Conservation (phyloP, 768 basidiomycete genomes). For the Amanita rimosa region DNA sequence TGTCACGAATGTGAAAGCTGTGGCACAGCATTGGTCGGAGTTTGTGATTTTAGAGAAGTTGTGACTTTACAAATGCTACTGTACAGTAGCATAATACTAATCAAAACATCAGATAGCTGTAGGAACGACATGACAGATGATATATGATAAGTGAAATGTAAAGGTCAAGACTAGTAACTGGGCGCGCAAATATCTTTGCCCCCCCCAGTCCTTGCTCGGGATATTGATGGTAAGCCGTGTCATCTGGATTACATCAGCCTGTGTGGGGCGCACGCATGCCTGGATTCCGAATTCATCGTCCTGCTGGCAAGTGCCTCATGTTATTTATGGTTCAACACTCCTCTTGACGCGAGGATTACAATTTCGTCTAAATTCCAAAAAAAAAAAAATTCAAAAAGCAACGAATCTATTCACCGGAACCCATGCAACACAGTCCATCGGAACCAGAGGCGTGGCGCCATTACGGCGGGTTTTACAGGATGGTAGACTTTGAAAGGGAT, state of each 20-base stretch:
- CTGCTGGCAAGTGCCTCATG: constrained; percentile 1
- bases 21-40: neutral
- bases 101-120: neutral
- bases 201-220: no score
- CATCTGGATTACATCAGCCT: neutral
- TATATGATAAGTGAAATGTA: no score
- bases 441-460: neutral
- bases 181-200: no score
- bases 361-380: neutral
- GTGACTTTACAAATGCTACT: no score
- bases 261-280: neutral
- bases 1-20: neutral
- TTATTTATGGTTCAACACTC: neutral
- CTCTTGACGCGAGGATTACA: neutral
- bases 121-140: neutral
- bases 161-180: no score
- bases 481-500: neutral
- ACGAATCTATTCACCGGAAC: no score
- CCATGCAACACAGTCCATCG: no score
- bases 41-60: neutral
- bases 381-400: neutral
- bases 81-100: no score
- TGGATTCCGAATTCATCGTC: neutral
- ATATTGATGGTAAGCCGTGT: neutral
- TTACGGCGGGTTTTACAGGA: constrained; percentile 1